Conservation (phyloP, 441 rosid species). For the Pelargonium cotyledonis region DNA sequence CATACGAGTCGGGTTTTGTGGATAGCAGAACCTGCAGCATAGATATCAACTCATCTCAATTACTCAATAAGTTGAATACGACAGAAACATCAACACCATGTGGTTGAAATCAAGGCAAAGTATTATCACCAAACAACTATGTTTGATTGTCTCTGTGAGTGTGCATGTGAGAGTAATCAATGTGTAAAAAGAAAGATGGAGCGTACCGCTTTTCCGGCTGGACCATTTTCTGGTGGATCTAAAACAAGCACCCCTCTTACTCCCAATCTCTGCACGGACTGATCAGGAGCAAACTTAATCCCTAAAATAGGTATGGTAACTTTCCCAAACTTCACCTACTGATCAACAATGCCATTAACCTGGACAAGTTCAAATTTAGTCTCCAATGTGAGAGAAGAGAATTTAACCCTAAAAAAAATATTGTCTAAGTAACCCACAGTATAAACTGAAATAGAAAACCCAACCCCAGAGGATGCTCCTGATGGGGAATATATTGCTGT, state of each 20-base stretch:
- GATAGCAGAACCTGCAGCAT: conserved; percentile 64
- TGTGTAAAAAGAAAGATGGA: conserved; percentile 9
- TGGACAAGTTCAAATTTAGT: conserved; percentile 19
- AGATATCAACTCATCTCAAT: neutral
- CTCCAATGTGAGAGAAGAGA: too few relatives aligned
- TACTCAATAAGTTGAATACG: neutral
- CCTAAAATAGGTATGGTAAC: conserved; percentile 92
- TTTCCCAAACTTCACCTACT: conserved; percentile 78
- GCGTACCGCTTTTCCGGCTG: conserved; percentile 95
- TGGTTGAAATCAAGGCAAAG: neutral
- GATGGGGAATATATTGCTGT: conserved; percentile 97
- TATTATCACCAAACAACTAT: neutral
- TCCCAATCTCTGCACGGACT: conserved; percentile 91
- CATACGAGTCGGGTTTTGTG: conserved; percentile 85
- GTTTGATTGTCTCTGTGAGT: neutral
- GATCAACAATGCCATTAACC: conserved; percentile 90
- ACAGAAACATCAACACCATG: neutral
- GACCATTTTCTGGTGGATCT: conserved; percentile 88
- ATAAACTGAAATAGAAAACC: conserved; percentile 95
- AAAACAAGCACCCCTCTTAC: conserved; percentile 95
- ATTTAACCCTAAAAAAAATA: neutral
- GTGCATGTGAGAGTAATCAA: neutral
- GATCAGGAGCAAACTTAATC: conserved; percentile 96
- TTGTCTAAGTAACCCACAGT: conserved; percentile 50
- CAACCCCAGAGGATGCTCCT: conserved; percentile 97